phyloP scores from a whole-genome alignment of 352 stramenopile genomes.

The Globisporangium middletonii region DNA sequence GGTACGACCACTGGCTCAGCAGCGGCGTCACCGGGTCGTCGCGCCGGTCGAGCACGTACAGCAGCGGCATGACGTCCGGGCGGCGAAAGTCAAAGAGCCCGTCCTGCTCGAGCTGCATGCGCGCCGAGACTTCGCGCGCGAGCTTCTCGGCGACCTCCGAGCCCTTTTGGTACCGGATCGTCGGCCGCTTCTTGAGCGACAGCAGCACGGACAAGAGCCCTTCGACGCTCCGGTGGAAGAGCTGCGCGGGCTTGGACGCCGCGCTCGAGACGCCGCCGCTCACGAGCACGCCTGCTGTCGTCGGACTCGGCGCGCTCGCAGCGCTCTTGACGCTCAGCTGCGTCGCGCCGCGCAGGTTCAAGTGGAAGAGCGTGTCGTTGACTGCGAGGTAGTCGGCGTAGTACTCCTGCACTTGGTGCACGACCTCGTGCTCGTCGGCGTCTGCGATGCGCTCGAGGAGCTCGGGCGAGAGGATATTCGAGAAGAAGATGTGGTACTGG shows the following conservation, averaged over 20 bases:
- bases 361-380: constrained; percentile 97
- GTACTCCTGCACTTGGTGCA: constrained; percentile 97
- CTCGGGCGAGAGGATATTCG: constrained; percentile 92
- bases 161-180: constrained; percentile 94
- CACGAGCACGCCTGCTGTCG: constrained; percentile 36
- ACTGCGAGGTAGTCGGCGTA: constrained; percentile 98
- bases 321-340: constrained; percentile 36
- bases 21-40: constrained; percentile 99
- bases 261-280: no score
- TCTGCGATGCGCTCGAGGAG: constrained; percentile 95
- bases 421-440: constrained; percentile 92
- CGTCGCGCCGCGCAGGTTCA: constrained; percentile 85
- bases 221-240: constrained; percentile 92
- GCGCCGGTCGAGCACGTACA: constrained; percentile 96
- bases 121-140: constrained; percentile 90
- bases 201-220: constrained; percentile 94
- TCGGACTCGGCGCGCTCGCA: constrained; percentile 19
- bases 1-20: constrained; percentile 97
- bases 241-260: constrained; percentile 30
- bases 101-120: constrained; percentile 92
- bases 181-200: constrained; percentile 93
- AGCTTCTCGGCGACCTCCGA: constrained; percentile 92
- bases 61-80: constrained; percentile 66
- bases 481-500: constrained; percentile 99
- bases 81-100: constrained; percentile 97